These are phyloP conservation scores for Daldinia grandis DNA, from an alignment of 495 filamentous ascomycete species.

Conservation along the genomic window DNA sequence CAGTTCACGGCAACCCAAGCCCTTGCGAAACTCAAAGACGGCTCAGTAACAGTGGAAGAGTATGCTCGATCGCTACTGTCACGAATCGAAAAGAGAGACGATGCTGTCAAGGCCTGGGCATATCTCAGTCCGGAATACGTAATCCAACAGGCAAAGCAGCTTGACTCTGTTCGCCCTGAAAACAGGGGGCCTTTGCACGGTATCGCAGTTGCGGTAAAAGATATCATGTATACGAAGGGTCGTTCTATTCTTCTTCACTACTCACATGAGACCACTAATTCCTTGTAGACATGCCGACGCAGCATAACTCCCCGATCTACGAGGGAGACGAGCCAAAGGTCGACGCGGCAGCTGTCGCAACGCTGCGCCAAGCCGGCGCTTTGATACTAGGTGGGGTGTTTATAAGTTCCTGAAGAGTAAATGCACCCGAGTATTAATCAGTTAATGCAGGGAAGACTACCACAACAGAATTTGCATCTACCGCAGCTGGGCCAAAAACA, in stretches of 20 bases:
- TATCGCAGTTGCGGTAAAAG: constrained; percentile 63
- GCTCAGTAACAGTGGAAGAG: constrained; percentile 56
- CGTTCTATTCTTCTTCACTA: background rate
- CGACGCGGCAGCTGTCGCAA: constrained; percentile 55
- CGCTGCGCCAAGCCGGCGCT: constrained; percentile 57
- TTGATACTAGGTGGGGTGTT: constrained; percentile 56
- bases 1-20: constrained; percentile 52
- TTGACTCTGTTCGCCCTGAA: constrained; percentile 57
- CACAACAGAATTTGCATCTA: constrained; percentile 62
- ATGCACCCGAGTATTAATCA: background rate
- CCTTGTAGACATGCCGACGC: constrained; percentile 60
- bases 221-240: constrained; percentile 66
- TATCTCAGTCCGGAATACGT: constrained; percentile 59
- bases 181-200: constrained; percentile 63
- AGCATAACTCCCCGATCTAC: constrained; percentile 60
- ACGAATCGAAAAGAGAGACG: constrained; percentile 59
- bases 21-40: constrained; percentile 46
- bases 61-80: constrained; percentile 62
- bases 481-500: constrained; percentile 47
- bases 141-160: constrained; percentile 57
- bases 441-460: constrained; percentile 50
- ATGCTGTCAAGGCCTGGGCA: constrained; percentile 61
- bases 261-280: constrained; percentile 6
- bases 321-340: constrained; percentile 45
- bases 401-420: background rate